These are phyloP conservation scores for Rhizopus arrhizus DNA, from an alignment of 371 early-diverging fungal species.

Conservation along the genomic window DNA sequence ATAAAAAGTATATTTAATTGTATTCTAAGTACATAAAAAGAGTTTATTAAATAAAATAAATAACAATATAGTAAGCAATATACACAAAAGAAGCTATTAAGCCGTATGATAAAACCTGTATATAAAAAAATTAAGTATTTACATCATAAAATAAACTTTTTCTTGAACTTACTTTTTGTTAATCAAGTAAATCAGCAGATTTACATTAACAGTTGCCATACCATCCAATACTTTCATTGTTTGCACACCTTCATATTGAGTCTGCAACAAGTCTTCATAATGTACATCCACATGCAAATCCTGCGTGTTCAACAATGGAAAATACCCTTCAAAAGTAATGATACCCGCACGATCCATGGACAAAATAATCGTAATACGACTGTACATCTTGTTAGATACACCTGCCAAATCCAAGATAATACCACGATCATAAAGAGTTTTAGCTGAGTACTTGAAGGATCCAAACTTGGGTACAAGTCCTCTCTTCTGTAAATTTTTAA, in stretches of 20 bases:
- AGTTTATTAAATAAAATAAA: not conserved
- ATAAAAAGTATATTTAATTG: too few relatives aligned
- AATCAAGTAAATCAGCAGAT: slow-evolving; percentile 90
- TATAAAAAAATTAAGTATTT: not conserved
- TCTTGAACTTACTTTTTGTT: slow-evolving; percentile 88
- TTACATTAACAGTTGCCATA: slow-evolving; percentile 93
- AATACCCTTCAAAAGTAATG: slow-evolving; percentile 83
- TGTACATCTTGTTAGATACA: slow-evolving; percentile 80
- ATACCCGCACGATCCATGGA: slow-evolving; percentile 92
- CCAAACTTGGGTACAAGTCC: slow-evolving; percentile 95
- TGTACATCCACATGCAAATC: slow-evolving; percentile 80
- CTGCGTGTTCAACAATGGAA: slow-evolving; percentile 74
- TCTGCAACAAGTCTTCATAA: slow-evolving; percentile 91
- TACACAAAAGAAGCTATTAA: slow-evolving; percentile 1
- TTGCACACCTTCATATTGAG: slow-evolving; percentile 91
- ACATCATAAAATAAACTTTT: too few relatives aligned
- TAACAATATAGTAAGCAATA: not conserved
- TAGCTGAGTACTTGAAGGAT: slow-evolving; percentile 97
- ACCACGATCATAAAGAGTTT: slow-evolving; percentile 89
- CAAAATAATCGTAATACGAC: slow-evolving; percentile 85
- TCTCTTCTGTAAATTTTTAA: slow-evolving; percentile 79
- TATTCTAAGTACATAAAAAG: too few relatives aligned
- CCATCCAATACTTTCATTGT: slow-evolving; percentile 90
- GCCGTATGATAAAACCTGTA: slow-evolving; percentile 22
- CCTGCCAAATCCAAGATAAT: slow-evolving; percentile 87